A percentile compares a stretch with the other conserved stretches of the same genome.
Evolutionary conservation across 306 rosid species (phyloP).

Genomic region (Canavalia gladiata): DNA sequence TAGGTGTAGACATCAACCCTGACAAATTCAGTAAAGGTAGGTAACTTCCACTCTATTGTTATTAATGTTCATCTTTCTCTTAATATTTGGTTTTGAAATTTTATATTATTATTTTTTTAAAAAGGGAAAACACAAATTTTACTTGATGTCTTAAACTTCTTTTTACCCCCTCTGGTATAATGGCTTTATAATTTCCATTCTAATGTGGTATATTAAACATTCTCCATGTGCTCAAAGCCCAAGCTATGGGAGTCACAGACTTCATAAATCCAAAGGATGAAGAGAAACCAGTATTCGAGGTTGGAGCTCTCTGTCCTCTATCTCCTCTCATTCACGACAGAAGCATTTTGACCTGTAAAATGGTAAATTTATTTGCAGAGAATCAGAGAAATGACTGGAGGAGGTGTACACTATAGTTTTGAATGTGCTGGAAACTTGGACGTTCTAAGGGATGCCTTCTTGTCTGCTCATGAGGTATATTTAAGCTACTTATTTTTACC

Average conservation of each 20-base stretch:
- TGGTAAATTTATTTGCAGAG: constrained; percentile 53
- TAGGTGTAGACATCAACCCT: constrained; percentile 84
- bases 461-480: constrained; percentile 64
- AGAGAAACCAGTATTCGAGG: constrained; percentile 73
- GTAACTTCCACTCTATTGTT: constrained; percentile 20
- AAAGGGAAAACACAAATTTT: too few species aligned
- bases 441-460: constrained; percentile 71
- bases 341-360: constrained; percentile 1
- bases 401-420: constrained; percentile 80
- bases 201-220: constrained; percentile 1
- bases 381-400: constrained; percentile 62
- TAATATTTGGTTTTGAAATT: constrained; percentile 20
- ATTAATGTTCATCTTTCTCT: too few species aligned
- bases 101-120: not conserved
- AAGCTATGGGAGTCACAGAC: constrained; percentile 73
- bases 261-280: constrained; percentile 71
- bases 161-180: not conserved
- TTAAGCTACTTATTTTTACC: not conserved
- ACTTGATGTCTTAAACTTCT: not conserved
- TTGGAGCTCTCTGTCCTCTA: constrained; percentile 28
- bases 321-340: not conserved
- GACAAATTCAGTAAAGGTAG: constrained; percentile 67
- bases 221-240: constrained; percentile 50
- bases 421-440: constrained; percentile 72
- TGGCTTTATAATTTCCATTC: not conserved